A percentile compares a stretch with the other conserved stretches of the same genome.
Evolutionary conservation across 2,329 filamentous ascomycete species (phyloP).

Genomic region (Sporothrix protearum): DNA sequence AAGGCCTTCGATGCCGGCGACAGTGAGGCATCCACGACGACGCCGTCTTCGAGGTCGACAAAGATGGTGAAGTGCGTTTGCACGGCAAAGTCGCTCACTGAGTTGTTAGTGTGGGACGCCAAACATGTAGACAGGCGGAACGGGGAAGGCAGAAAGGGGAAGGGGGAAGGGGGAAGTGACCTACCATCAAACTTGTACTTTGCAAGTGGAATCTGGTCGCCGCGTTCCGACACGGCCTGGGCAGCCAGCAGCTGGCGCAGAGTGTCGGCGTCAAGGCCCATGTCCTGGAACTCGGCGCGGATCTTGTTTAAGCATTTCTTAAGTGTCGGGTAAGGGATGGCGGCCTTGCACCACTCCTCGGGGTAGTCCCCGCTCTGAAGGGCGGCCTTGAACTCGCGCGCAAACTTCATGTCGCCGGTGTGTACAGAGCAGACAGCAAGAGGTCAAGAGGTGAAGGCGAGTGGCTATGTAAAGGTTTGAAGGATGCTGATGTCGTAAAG

Average conservation of each 20-base stretch:
- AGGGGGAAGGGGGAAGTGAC: too few relatives aligned
- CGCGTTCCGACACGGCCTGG: conserved; percentile 40
- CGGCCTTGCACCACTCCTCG: conserved; percentile 65
- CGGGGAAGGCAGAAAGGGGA: too few relatives aligned
- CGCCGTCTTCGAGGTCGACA: conserved; percentile 62
- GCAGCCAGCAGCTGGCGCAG: conserved; percentile 61
- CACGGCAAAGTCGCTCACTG: conserved; percentile 39
- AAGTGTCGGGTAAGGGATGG: conserved; percentile 77
- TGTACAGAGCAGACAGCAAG: neutral
- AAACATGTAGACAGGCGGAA: neutral
- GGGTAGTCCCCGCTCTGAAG: conserved; percentile 63
- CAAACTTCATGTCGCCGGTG: conserved; percentile 72
- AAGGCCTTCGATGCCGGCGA: conserved; percentile 62
- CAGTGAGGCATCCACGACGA: conserved; percentile 64
- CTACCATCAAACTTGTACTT: conserved; percentile 56
- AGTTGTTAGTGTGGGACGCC: neutral
- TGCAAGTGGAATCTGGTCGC: conserved; percentile 33
- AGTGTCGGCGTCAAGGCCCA: conserved; percentile 70
- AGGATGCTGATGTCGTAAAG: neutral
- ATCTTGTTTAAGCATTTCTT: conserved; percentile 88
- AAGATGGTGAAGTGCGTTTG: conserved; percentile 68
- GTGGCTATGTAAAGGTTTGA: conserved; percentile 1
- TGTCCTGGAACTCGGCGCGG: conserved; percentile 62
- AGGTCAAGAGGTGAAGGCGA: neutral
- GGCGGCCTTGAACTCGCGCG: conserved; percentile 68